Base-by-base conservation (phyloP, 257 asterid species). In the Ocimum tenuiflorum region DNA sequence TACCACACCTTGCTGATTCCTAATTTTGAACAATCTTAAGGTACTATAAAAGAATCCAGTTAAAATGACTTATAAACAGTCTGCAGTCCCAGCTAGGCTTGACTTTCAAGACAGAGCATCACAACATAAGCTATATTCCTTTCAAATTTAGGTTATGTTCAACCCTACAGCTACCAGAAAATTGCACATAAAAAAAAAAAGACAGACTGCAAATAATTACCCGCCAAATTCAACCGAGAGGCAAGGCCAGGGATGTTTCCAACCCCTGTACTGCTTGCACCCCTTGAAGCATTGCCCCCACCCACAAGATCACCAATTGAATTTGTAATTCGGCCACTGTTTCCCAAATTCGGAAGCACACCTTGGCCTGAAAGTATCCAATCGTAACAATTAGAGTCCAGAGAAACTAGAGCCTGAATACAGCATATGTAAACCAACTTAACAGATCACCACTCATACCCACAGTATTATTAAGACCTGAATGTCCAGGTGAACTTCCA, bases 401-500 rank as follows among this genome's bases (percentile, higher is more conserved):
- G 55, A 67, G 71, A 65, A 80, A 39, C 45, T 54, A 67, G 49
- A 75, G 31, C 27, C 46, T 49, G 54, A 45, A 46, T 22, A 33
- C 63, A 39, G 61, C 48, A 62, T 63, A 51, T 23, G 39, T 18
- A 50, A 75, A 73, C 62, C 59, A 67, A 29, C 41, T 60, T 45
- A 58, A 65, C 47, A 53, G 38, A 54, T 56, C 56, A 74, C 29
- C 60, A 71, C 42, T 58, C 79, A 33, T 81, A 83, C 98, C 98
- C 71, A 91, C 95, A 75, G 76, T 82, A 74, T 80, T 86, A 49
- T 91, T 74, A 41, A 81, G 81, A 71, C 86, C 91, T 42, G 91
- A 81, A 74, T 88, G 95, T 58, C 85, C 95, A 78, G 79, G 92
- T 43, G 95, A 79, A 59, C 80, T 83, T 59, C 86, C 91, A 69